Evolutionary conservation across 345 rosid genomes (phyloP), one percentile per base, ranked within the genome.

Genomic region (Euphorbia lathyris): DNA sequence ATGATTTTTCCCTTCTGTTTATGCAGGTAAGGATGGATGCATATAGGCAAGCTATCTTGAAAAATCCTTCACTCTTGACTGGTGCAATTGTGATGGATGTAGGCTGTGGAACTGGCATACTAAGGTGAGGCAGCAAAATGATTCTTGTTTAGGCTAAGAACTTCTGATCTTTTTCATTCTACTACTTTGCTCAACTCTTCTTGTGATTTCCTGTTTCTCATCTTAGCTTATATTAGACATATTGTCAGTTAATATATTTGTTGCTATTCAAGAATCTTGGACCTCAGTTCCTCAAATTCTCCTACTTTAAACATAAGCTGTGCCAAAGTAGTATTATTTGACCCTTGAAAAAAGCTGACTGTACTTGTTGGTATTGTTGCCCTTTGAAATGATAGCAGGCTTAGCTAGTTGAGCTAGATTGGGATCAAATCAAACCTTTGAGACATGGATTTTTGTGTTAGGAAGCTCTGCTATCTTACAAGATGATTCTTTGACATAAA

Each of bases 71-170:
- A 66, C 90, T 92, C 71, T 69, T 95, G 64, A 78, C 47, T 47
- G 91, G 83, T 77, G 86, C 93, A 40, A 87, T 87, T 77, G 97
- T 92, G 19, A 95, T 95, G 97, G 99, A 92, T 84, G 92, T 92
- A 67, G 99, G 99, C 66, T 92, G 97, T 81, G 99, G 99, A 63
- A 95, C 97, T 58, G 99, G 99, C 73, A 81, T 94, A 70, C 72
- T 94, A 73, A 94, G 99, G 99, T 90, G 70, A 22, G 59, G 20
- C 22, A 4, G 58, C 42, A 67, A 45, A 56, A 20, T 14, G 30
- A 29, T 10, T 64, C 47, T 27, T 22, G 14, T 27, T 48, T 50
- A 55, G 29, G 36, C 14, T 36, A 19, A 59, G 7, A 23, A 27
- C 1, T 13, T 22, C 32, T 23, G 7, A 12, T 27, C 63, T 26